Base-by-base conservation (phyloP, 352 stramenopile genomes). In the Phytophthora sojae region DNA sequence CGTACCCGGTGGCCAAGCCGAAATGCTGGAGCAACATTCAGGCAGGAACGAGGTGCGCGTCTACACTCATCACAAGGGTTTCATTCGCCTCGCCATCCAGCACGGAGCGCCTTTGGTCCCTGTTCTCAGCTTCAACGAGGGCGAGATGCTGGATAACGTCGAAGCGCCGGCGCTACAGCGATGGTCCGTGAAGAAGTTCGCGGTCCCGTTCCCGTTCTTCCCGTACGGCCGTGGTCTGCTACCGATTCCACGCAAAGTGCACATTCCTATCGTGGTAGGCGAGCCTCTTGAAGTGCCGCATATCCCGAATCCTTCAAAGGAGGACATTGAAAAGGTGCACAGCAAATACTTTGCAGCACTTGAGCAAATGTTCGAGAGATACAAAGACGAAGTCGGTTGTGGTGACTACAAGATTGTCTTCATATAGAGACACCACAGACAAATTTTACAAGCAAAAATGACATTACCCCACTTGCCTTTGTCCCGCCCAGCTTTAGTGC, bases 71-170 rank as follows among this genome's bases (percentile, higher is more conserved):
- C 87, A 94, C 76, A 85, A 86, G 44, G 87, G 87, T 19, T 94
- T 94, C 47, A 75, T 94, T n/a, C 87, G 87, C 15, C 56, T 93
- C 6, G 87, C 87, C 6, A 81, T 94, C 49, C 79, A 93, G 57
- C 70, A 93, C 44, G 87, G 87, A 42, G 77, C 76, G 23, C 72
- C 87, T 25, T 61, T 94, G 1, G 85, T 94, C 37, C 87, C 87
- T 0, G 72, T 94, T 44, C 71, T 94, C n/a, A 92, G 83, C 61
- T 94, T 91, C 64, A 81, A 90, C 30, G 87, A 93, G 61, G 82
- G 80, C 21, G 83, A 94, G 62, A 81, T 83, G 55, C 75, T 94
- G 69, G 82, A 92, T 67, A 94, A 92, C 64, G 62, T 94, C n/a
- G 76, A 69, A n/a, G 80, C 76, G 21, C 83, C 85, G 4, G 63